Conservation (phyloP, 2,329 filamentous ascomycete genomes). For the Phialophora chinensis region DNA sequence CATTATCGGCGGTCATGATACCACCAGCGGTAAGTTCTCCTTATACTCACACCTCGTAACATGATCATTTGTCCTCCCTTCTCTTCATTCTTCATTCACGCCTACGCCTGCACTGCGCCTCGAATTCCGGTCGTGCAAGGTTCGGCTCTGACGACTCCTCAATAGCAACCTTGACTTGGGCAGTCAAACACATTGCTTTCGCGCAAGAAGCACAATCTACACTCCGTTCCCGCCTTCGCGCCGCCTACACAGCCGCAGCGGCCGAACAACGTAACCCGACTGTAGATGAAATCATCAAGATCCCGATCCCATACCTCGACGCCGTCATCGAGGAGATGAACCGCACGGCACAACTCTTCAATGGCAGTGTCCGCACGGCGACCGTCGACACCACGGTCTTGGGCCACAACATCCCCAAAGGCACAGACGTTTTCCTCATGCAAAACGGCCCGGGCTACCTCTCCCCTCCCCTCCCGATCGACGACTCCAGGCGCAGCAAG, state of each 20-base stretch:
- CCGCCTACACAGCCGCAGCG: conserved; percentile 40
- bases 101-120: background rate
- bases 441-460: conserved; percentile 33
- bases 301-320: conserved; percentile 49
- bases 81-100: background rate
- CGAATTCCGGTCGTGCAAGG: background rate
- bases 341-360: conserved; percentile 44
- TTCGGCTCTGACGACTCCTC: background rate
- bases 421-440: conserved; percentile 45
- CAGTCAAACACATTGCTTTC: conserved; percentile 48
- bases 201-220: conserved; percentile 46
- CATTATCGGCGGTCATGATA: conserved; percentile 55
- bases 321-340: conserved; percentile 57
- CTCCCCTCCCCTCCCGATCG: conserved; percentile 36
- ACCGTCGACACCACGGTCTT: conserved; percentile 50
- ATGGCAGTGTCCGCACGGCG: conserved; percentile 42
- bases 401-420: conserved; percentile 50
- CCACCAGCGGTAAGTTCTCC: conserved; percentile 41
- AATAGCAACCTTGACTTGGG: conserved; percentile 51
- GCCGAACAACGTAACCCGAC: conserved; percentile 40
- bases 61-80: no score
- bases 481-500: conserved; percentile 43
- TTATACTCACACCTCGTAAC: background rate
- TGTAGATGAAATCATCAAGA: conserved; percentile 43
- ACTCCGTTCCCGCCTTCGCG: conserved; percentile 44